Evolutionary conservation across 2,329 filamentous ascomycete genomes (phyloP), one percentile per base, ranked within the genome.

Genomic region (Plenodomus tracheiphilus): DNA sequence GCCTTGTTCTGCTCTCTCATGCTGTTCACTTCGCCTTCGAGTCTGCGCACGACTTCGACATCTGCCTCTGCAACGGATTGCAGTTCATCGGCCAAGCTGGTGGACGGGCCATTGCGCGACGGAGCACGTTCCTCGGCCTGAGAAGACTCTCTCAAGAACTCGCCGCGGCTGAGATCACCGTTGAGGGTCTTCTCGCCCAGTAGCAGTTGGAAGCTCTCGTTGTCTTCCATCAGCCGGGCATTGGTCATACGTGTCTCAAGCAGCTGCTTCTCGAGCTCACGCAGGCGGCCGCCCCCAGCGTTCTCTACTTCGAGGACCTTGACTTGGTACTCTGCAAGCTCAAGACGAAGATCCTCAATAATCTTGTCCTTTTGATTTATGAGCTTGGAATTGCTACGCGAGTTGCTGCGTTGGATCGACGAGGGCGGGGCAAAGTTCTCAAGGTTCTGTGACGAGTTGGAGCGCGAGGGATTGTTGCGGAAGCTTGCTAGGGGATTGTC

Each of bases 1-100:
- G 94, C 94, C 78, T 97, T 97, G 79, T 99, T 97, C 77, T 96
- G 87, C 70, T 96, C 93, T 75, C 89, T 93, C 62, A 90, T 78
- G 8, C 83, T 81, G 73, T 88, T 91, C 59, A 94, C 74, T 64
- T 97, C 93, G 10, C 80, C 75, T 69, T 97, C 92, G 11, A 94
- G 79, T 43, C 84, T 85, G 62, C 86, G 86, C 58, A 83, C 59
- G 46, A 62, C 53, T 25, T 71, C 66, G 8, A 58, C 64, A 30
- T 86, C 84, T 17, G 65, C 68, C 50, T 81, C 82, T 39, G 79
- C 81, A 3, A 73, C 69, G 35, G 86, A 86, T 35, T 89, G 89
- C 16, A 99, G 84, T 75, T 99, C 94, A 67, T 97, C 94, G 16
- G 93, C 94, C 41, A 75, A 56, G 54, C 69, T 73, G 39, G 68